Evolutionary conservation across 208 protist species (phyloP).

Genomic region (Leishmania arabica): DNA sequence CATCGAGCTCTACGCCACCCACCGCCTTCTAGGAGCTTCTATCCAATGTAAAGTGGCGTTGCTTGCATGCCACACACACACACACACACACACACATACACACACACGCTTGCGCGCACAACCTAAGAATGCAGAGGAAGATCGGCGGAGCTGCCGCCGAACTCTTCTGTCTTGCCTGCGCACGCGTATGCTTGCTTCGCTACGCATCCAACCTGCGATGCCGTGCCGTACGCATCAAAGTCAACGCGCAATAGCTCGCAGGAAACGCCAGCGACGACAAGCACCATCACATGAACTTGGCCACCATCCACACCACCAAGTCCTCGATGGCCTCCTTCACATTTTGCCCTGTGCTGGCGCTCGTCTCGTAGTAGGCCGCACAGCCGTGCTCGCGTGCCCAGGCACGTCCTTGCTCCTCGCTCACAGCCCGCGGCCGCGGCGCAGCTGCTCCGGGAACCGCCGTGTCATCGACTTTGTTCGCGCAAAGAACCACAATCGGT

Average conservation of each 20-base stretch:
- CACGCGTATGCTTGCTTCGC: not conserved
- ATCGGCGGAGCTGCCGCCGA: not conserved
- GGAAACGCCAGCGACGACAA: not conserved
- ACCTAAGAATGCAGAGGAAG: slow-evolving; percentile 1
- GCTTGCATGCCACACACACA: not conserved
- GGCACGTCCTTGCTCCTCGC: slow-evolving; percentile 46
- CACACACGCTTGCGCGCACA: too few relatives aligned
- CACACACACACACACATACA: not conserved
- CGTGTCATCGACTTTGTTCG: slow-evolving; percentile 70
- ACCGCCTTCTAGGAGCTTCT: not conserved
- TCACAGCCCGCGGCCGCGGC: slow-evolving; percentile 45
- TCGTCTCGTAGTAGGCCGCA: slow-evolving; percentile 77
- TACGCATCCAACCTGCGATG: not conserved
- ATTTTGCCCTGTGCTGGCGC: slow-evolving; percentile 54
- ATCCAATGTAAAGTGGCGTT: not conserved
- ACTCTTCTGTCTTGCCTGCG: not conserved
- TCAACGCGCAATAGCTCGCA: not conserved
- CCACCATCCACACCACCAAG: slow-evolving; percentile 63
- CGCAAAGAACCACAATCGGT: slow-evolving; percentile 58
- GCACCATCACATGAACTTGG: slow-evolving; percentile 49
- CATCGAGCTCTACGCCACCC: not conserved
- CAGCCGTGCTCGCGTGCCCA: slow-evolving; percentile 67
- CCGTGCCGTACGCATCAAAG: not conserved
- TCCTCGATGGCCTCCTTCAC: slow-evolving; percentile 64
- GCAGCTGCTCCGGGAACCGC: slow-evolving; percentile 10